phyloP scores from a whole-genome alignment of 169 alveolate genomes.

The Eimeria falciformis region DNA sequence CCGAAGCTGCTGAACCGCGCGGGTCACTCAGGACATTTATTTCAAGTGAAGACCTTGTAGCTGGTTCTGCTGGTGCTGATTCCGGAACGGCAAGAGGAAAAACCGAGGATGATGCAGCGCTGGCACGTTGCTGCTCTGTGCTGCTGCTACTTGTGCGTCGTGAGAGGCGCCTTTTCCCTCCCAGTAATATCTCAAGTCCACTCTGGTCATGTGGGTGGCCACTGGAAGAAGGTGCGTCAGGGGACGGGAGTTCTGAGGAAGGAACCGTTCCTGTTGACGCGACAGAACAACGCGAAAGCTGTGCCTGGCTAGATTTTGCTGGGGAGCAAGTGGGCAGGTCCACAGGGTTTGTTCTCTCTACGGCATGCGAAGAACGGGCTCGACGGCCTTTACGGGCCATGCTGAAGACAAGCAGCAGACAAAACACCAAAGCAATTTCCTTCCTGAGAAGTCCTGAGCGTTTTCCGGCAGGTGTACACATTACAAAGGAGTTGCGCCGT shows the following conservation, averaged over 20 bases:
- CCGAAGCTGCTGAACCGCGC: constrained; percentile 17
- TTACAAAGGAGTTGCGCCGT: neutral
- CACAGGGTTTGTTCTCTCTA: neutral
- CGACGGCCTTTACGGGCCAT: neutral
- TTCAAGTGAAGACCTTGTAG: neutral
- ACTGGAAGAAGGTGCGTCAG: neutral
- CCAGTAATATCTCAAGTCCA: constrained; percentile 30
- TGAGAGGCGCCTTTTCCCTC: constrained; percentile 37
- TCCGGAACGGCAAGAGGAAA: neutral
- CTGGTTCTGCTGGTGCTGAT: neutral
- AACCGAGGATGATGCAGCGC: neutral
- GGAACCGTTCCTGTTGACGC: neutral
- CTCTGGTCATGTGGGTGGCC: neutral
- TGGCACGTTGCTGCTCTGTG: neutral
- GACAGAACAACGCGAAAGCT: neutral
- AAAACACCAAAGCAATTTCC: neutral
- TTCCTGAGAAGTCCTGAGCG: neutral
- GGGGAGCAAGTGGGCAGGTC: neutral
- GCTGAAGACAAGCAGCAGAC: neutral
- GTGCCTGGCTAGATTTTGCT: neutral
- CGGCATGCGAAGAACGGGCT: neutral
- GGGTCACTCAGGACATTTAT: neutral
- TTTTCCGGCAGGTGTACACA: neutral
- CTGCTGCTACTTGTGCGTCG: constrained; percentile 38
- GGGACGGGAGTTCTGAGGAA: constrained; percentile 3